phyloP scores from a whole-genome alignment of 1,284 basidiomycete genomes.

The Cryptococcus sp. region DNA sequence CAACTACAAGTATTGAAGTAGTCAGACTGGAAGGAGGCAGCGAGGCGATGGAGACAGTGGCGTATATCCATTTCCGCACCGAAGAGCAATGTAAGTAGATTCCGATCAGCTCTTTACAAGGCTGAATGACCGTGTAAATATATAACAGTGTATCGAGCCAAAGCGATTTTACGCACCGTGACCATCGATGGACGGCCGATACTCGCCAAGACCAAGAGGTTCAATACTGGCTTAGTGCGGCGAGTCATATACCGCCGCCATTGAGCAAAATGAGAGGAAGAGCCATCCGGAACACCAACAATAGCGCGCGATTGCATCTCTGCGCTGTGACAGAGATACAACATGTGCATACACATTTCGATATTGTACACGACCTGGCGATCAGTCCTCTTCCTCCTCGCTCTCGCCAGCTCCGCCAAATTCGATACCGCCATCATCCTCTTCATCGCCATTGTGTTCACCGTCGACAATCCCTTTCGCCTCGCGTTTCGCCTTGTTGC shows the following conservation, averaged over 20 bases:
- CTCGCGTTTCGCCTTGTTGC: constrained; percentile 43
- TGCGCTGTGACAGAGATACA: no score
- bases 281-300: no score
- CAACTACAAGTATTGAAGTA: neutral
- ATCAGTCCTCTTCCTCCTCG: constrained; percentile 20
- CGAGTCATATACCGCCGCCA: neutral
- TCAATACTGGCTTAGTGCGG: constrained; percentile 12
- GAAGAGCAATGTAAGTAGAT: constrained; percentile 18
- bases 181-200: constrained; percentile 17
- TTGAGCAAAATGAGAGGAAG: no score
- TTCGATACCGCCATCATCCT: constrained; percentile 40
- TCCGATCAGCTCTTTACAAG: neutral
- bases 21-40: neutral
- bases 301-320: no score
- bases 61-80: constrained; percentile 21
- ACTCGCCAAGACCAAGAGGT: constrained; percentile 13
- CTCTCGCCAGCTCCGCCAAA: constrained; percentile 31
- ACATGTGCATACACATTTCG: no score
- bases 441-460: constrained; percentile 32
- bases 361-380: neutral
- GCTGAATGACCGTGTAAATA: neutral
- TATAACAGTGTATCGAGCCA: constrained; percentile 14
- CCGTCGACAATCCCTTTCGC: constrained; percentile 38
- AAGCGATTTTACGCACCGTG: constrained; percentile 10
- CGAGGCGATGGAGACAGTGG: constrained; percentile 10